Base-by-base conservation (phyloP, 192 early-diverging fungal species). In the Linnemannia schmuckeri region DNA sequence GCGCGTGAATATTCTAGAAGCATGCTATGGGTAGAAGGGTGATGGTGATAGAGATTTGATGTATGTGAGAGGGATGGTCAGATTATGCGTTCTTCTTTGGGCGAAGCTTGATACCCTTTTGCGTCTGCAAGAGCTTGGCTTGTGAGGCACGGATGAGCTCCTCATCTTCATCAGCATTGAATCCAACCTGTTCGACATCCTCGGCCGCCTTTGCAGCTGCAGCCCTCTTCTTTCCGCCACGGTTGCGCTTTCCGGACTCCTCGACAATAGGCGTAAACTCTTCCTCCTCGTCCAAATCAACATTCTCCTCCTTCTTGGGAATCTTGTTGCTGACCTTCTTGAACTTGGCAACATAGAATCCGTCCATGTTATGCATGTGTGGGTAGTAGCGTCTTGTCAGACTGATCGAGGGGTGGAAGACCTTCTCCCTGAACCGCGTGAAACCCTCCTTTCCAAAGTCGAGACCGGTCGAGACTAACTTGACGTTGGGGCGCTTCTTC, bases 281-380 rank as follows among this genome's bases (percentile, higher is more conserved):
- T 72, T 81, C 81, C 70, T 88, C 88, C 41, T 88, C 88, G 52
- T 93, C 87, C 40, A 80, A 74, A 44, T 88, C 89, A 13, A 69
- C 70, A 22, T 82, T 81, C 30, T 84, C 75, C n/a, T 89, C 82
- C 76, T 89, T 83, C 74, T 85, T 89, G 33, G 75, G 73, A 35
- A 94, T 94, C 90, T 96, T 97, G 91, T 98, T 99, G 68, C 95
- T 96, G 13, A 95, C 88, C 89, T 99, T 99, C 87, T 98, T 96
- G 88, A 99, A 94, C 81, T 99, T 99, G 66, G 98, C 96, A 18
- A 99, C 97, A 90, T 93, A 99, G 94, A 99, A 99, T 49, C 98
- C 98, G 88, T 99, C 98, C 98, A 99, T 99, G 88, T 99, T 99
- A 88, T 99, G 96, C 38, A 97, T 94, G 82, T 99, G 98, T 47